Evolutionary conservation across 2,329 filamentous ascomycete genomes (phyloP).

Genomic region (Fonsecaea pugnacius): DNA sequence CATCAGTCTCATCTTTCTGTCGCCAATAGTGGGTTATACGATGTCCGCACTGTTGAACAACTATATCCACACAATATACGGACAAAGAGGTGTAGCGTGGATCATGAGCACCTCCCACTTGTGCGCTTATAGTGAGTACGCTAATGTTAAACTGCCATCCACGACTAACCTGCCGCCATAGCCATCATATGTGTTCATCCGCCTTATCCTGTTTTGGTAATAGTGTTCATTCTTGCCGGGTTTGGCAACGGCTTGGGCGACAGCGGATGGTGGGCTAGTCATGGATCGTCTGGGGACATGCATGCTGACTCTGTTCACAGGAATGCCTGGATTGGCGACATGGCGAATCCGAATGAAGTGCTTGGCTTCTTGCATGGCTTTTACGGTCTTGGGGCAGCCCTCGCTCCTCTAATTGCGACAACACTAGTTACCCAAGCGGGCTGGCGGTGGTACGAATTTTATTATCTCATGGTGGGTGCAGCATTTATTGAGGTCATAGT

Average conservation of each 20-base stretch:
- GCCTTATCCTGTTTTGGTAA: conserved; percentile 68
- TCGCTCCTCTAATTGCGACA: conserved; percentile 71
- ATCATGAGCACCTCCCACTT: conserved; percentile 66
- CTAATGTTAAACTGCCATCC: background rate
- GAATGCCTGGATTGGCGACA: conserved; percentile 70
- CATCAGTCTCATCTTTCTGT: conserved; percentile 55
- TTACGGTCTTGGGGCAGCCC: conserved; percentile 73
- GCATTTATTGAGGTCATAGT: conserved; percentile 29
- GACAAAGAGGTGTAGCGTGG: conserved; percentile 73
- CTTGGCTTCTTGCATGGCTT: conserved; percentile 73
- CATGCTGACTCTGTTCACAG: conserved; percentile 51
- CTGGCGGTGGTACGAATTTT: conserved; percentile 70
- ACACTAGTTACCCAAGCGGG: conserved; percentile 56
- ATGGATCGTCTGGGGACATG: conserved; percentile 44
- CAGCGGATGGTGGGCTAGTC: conserved; percentile 54
- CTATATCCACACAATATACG: conserved; percentile 50
- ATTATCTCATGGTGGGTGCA: conserved; percentile 67
- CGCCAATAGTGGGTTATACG: conserved; percentile 54
- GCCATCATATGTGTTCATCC: conserved; percentile 67
- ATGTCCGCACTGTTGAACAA: conserved; percentile 52
- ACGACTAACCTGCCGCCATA: conserved; percentile 39
- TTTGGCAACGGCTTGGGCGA: conserved; percentile 73
- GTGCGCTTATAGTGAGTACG: conserved; percentile 57
- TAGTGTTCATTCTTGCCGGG: conserved; percentile 68
- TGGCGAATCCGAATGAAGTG: conserved; percentile 73